Base-by-base conservation (phyloP, 2,329 filamentous ascomycete species). In the Claviceps spartinae region DNA sequence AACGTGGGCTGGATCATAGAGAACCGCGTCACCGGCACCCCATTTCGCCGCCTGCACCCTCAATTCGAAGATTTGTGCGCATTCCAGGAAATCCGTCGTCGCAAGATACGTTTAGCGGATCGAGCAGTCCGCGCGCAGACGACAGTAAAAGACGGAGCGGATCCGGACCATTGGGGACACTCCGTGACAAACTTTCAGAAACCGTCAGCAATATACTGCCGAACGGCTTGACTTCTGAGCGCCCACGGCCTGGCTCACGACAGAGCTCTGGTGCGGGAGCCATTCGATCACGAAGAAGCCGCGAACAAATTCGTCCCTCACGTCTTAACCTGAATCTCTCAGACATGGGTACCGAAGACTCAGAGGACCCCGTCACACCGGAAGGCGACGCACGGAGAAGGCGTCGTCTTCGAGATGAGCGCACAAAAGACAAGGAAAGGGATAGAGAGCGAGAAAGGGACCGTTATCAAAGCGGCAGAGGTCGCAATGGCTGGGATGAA, bases 181-280 rank as follows among this genome's bases (percentile, higher is more conserved):
- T 74, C 43, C 66, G 68, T 41, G 70, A 73, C 11, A 75, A 72
- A 48, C 48, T 75, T 30, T 63, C 63, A 36, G 73, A 75, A 37
- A 75, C 71, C 24, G 61, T 76, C 9, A 64, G 69, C 2, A 69
- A 63, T 6, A 68, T 76, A 4, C 58, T 76, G 2, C 69, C 71
- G 1, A 67, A 65, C 40, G 63, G 65, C 2, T 59, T 65, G 2
- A 58, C 58, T 0, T 54, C 60, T 3, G 68, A 72, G 37, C 58
- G 68, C 18, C 64, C 67, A 4, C 65, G 71, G 20, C 67, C 64
- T 49, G 62, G 63, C 30, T 66, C 67, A 3, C 62, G 69, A 22
- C 63, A 63, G 34, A 60, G 58, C 45, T 65, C 66, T 2, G 61
- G 61, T 47, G 60, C 58, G 45, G 63, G 68, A 22, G 53, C 63